Conservation (phyloP, 306 rosid species). For the Cicer yamashitae region DNA sequence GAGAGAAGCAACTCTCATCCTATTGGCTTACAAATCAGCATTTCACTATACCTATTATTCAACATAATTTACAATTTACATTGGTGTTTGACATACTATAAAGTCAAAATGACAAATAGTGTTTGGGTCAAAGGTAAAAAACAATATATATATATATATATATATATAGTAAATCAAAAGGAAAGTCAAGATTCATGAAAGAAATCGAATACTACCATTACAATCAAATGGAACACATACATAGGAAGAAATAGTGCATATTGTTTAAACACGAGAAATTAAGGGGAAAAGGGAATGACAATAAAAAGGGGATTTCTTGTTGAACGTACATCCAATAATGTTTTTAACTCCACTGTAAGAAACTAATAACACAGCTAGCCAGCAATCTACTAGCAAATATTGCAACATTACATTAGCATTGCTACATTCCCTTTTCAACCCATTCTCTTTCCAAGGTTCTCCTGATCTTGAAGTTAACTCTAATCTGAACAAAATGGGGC, state of each 20-base stretch:
- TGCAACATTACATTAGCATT: not conserved
- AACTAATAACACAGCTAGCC: not conserved
- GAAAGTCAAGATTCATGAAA: not conserved
- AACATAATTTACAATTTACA: not conserved
- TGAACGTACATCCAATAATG: too few relatives aligned
- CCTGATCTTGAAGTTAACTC: not conserved
- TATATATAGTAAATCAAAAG: not conserved
- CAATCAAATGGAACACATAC: not conserved
- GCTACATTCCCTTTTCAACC: not conserved
- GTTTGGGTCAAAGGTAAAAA: not conserved
- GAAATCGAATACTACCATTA: not conserved
- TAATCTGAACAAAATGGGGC: not conserved
- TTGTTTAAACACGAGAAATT: not conserved
- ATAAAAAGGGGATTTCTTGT: too few relatives aligned
- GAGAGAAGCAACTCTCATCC: too few relatives aligned
- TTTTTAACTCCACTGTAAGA: too few relatives aligned
- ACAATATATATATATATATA: not conserved
- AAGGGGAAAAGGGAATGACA: too few relatives aligned
- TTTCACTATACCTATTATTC: too few relatives aligned
- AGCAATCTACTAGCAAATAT: not conserved
- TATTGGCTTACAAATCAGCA: too few relatives aligned
- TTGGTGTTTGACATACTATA: not conserved
- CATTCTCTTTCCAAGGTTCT: not conserved
- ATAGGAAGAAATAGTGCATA: not conserved
- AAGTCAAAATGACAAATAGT: not conserved